These are phyloP conservation scores for Kandelia obovata DNA, from an alignment of 345 rosid species.

Conservation along the genomic window DNA sequence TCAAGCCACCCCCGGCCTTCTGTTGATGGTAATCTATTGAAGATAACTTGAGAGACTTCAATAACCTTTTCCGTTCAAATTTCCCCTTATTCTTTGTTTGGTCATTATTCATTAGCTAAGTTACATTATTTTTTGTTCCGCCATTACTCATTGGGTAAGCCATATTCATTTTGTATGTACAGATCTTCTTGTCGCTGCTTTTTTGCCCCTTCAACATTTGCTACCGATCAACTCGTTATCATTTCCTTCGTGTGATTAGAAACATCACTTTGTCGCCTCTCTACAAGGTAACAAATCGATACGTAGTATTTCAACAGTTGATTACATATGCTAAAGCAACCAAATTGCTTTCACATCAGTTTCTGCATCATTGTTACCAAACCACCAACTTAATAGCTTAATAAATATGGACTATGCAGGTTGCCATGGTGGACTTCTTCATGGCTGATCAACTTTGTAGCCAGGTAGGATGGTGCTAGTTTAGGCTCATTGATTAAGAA, in stretches of 20 bases:
- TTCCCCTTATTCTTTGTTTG: too few species aligned
- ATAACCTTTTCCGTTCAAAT: too few species aligned
- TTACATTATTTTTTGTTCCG: not conserved
- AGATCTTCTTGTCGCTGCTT: constrained; percentile 56
- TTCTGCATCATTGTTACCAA: not conserved
- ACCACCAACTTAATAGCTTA: not conserved
- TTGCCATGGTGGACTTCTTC: constrained; percentile 96
- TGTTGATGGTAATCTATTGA: constrained; percentile 54
- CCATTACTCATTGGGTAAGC: not conserved
- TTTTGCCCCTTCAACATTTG: constrained; percentile 75
- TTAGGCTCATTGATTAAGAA: too few species aligned
- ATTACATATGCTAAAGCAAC: too few species aligned
- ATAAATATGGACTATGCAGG: constrained; percentile 36
- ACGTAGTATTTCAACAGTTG: too few species aligned
- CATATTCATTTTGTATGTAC: constrained; percentile 16
- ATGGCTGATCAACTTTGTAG: constrained; percentile 99
- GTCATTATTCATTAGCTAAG: not conserved
- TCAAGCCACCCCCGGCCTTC: constrained; percentile 85
- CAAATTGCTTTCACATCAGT: too few species aligned
- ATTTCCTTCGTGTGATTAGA: constrained; percentile 62
- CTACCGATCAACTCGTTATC: constrained; percentile 71
- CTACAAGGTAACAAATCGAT: constrained; percentile 51
- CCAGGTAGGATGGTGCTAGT: constrained; percentile 45
- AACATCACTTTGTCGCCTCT: constrained; percentile 85
- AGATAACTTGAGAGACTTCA: not conserved